Evolutionary conservation across 257 asterid genomes (phyloP).

Genomic region (Petrea volubilis): DNA sequence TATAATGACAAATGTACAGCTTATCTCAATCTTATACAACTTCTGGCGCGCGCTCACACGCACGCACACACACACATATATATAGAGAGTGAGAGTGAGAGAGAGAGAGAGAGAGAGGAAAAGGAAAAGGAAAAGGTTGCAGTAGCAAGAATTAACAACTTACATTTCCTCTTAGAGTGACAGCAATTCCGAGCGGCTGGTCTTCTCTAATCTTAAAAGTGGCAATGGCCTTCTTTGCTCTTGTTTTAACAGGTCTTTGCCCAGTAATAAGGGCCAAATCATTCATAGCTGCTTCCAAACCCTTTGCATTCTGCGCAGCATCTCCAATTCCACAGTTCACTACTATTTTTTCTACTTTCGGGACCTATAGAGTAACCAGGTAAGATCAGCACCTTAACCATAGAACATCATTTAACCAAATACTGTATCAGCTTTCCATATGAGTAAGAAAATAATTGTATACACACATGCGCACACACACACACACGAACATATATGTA

Average conservation of each 20-base stretch:
- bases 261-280: conserved; percentile 92
- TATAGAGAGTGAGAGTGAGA: no score
- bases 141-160: conserved; percentile 13
- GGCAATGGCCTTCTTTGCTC: conserved; percentile 96
- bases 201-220: conserved; percentile 85
- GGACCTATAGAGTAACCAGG: conserved; percentile 55
- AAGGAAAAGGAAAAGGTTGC: background rate
- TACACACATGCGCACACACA: background rate
- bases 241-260: conserved; percentile 89
- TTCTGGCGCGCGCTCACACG: background rate
- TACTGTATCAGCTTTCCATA: background rate
- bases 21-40: background rate
- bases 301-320: conserved; percentile 99
- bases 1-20: background rate
- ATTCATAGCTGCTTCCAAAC: conserved; percentile 91
- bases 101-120: no score
- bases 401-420: background rate
- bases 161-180: conserved; percentile 87
- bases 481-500: background rate
- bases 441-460: background rate
- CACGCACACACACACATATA: background rate
- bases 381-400: conserved; percentile 9
- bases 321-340: conserved; percentile 99
- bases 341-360: conserved; percentile 81
- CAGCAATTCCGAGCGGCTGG: conserved; percentile 92